These are phyloP conservation scores for Mycena sp. DNA, from an alignment of 1,284 basidiomycete genomes.

Conservation along the genomic window DNA sequence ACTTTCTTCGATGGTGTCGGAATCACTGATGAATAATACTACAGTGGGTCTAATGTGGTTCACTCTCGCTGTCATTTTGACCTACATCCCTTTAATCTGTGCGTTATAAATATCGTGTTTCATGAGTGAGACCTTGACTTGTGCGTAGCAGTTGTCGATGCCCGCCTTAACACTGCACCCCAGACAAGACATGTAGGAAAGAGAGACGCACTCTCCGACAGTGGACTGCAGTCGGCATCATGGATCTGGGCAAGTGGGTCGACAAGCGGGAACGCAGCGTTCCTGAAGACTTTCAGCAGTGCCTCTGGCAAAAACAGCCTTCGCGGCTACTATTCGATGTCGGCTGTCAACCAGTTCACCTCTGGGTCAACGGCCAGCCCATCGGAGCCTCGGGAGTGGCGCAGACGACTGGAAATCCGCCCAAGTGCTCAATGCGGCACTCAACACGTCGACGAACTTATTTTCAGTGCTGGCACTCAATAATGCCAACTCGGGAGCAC, in stretches of 20 bases:
- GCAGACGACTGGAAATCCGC: constrained; percentile 17
- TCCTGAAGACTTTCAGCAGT: constrained; percentile 11
- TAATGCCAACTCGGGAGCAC: neutral
- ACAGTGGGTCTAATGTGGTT: neutral
- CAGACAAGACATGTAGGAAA: neutral
- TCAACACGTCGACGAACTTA: constrained; percentile 15
- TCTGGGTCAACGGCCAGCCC: constrained; percentile 25
- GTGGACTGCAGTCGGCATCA: constrained; percentile 10
- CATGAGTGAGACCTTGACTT: too few species aligned
- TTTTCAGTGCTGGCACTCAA: constrained; percentile 19
- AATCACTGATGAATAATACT: neutral
- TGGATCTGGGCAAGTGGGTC: constrained; percentile 25
- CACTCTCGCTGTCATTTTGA: neutral
- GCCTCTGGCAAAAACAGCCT: constrained; percentile 11
- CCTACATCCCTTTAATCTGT: neutral
- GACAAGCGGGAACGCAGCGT: constrained; percentile 20
- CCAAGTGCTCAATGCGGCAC: constrained; percentile 6
- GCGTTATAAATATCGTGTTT: too few species aligned
- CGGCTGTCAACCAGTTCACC: constrained; percentile 19
- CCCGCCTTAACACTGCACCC: too few species aligned
- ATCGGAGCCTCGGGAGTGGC: constrained; percentile 13
- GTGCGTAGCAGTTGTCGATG: too few species aligned
- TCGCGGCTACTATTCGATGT: constrained; percentile 11
- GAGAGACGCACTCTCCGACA: constrained; percentile 7
- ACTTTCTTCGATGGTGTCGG: too few species aligned